Evolutionary conservation across 768 basidiomycete species (phyloP), one percentile per base, ranked within the genome.

Genomic region (Favolaschia claudopus): DNA sequence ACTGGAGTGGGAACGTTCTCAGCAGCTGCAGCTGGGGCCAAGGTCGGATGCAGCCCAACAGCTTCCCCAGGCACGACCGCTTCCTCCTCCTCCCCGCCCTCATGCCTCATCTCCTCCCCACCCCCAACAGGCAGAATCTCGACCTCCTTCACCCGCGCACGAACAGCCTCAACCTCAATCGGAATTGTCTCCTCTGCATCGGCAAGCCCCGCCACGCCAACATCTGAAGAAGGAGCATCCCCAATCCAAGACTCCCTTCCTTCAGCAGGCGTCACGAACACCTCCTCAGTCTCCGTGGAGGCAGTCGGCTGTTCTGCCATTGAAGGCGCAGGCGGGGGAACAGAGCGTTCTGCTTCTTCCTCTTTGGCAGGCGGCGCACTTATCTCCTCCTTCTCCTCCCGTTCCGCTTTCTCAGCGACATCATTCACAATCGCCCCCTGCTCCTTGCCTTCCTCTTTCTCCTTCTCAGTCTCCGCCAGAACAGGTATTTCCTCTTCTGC

Each of bases 401-500:
- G 42, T 31, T 48, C 58, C 9, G 60, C 62, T n/a, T 63, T 58
- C 14, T 69, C 67, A 15, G 69, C 60, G 51, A 69, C 46, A 39
- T 33, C 20, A 37, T 58, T 49, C 15, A 25, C 19, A 36, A 12
- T 32, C 9, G 25, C 58, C 19, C 28, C 36, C 25, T 12, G 27
- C 13, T 29, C 43, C 22, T 29, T 24, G 25, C 34, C 38, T 9
- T 20, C 31, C 4, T 36, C 44, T 33, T 46, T 37, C 15, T 64
- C 22, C 25, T 47, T 48, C 32, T 53, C 46, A 48, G 32, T 39
- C 20, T 39, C 13, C 17, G n/a, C n/a, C n/a, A n/a, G n/a, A n/a
- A n/a, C n/a, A n/a, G 38, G 38, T 5, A 20, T 22, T 3, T 39
- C n/a, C n/a, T n/a, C n/a, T n/a, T n/a, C n/a, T n/a, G n/a, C n/a